Evolutionary conservation across 1,284 basidiomycete genomes (phyloP), one percentile per base, ranked within the genome.

Genomic region (Limonomyces culmigenus): DNA sequence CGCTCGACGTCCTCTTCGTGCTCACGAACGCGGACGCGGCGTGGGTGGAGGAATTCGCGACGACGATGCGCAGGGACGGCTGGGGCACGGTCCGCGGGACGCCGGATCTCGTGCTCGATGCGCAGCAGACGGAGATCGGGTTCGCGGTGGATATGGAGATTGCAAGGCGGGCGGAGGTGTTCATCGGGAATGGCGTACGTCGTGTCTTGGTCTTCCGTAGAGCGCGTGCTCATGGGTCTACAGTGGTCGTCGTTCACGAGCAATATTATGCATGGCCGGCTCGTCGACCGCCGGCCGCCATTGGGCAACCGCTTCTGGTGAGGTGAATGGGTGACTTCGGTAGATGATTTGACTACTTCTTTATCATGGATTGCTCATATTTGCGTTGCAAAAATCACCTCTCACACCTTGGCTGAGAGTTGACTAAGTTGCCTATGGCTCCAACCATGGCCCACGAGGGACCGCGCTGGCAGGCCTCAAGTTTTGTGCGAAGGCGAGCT

Each of bases 121-220:
- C 54, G 44, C 59, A 65, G 43, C 64, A 73, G 48, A 57, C 52
- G 33, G 69, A 68, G 36, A 60, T 71, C 3, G 60, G 59, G 6
- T 65, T 69, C 49, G 67, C 64, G 20, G 62, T 73, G 4, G 72
- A 76, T 50, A 71, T 73, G 65, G 67, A 73, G 42, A 56, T 76
- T 33, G 71, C 63, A 14, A 54, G 67, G 29, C 50, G 56, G 38
- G 62, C 70, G 1, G 68, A 67, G 5, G 67, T 73, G 11, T 74
- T 74, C 45, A 60, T 74, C 33, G 71, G 72, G 0, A 73, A 72
- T 46, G 70, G 69, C 47, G 70, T 73, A 48, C 45, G 67, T 60
- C 6, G 5, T 19, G 8, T 23, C 29, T 12, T 8, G 8, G 8
- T 27, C 23, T n/a, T 27, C 23, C 23, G n/a, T 8, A n/a, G 23